These are phyloP conservation scores for Cruciata laevipes DNA, from an alignment of 257 asterid genomes.

Conservation along the genomic window DNA sequence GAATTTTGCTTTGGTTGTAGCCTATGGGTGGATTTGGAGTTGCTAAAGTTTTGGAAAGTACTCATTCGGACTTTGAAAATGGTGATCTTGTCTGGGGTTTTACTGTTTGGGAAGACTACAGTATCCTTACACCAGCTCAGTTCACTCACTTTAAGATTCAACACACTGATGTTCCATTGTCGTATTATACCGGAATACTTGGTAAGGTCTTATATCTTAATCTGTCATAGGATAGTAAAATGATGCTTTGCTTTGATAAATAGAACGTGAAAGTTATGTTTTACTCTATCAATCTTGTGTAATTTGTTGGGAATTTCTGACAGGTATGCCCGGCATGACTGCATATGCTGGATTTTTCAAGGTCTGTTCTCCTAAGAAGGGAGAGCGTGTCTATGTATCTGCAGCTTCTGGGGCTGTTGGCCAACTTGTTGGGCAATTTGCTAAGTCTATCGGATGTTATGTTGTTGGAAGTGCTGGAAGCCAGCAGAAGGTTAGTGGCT, in stretches of 20 bases:
- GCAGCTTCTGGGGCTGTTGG: background rate
- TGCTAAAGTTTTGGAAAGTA: background rate
- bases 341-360: background rate
- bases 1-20: background rate
- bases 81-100: background rate
- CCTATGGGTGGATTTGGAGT: background rate
- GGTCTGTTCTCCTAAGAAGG: background rate
- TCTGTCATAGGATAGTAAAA: background rate
- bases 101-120: background rate
- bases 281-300: background rate
- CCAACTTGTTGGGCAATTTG: background rate
- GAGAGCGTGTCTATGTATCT: background rate
- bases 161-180: background rate
- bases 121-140: background rate
- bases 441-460: background rate
- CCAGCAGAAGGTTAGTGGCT: background rate
- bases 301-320: background rate
- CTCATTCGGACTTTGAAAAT: background rate
- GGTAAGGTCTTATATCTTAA: background rate
- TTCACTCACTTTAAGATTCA: background rate
- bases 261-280: background rate
- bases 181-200: background rate
- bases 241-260: background rate
- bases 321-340: background rate
- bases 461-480: conserved; percentile 1